Evolutionary conservation across 2,329 filamentous ascomycete species (phyloP).

Genomic region (Leptographium lundbergii): DNA sequence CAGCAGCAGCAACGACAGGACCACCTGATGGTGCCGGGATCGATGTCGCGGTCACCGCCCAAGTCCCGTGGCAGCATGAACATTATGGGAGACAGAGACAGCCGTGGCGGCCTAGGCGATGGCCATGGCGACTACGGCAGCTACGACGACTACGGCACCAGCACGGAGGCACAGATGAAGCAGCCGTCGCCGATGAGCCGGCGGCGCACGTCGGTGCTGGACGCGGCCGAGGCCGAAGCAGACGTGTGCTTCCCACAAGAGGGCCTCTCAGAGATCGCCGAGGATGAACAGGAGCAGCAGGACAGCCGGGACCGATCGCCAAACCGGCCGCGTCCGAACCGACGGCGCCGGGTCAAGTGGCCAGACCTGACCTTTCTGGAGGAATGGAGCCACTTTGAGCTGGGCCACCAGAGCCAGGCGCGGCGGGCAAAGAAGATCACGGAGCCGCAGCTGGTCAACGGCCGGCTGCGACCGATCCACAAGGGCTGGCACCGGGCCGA

Average conservation of each 20-base stretch:
- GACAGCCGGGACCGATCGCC: constrained; percentile 11
- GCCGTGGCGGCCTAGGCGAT: too few relatives aligned
- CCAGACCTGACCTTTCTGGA: constrained; percentile 75
- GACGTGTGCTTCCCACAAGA: constrained; percentile 89
- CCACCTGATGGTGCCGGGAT: neutral
- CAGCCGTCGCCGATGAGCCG: too few relatives aligned
- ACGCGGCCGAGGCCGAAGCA: constrained; percentile 38
- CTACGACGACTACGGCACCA: too few relatives aligned
- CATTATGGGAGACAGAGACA: too few relatives aligned
- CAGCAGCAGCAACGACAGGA: constrained; percentile 5
- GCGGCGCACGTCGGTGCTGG: neutral
- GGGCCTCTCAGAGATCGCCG: constrained; percentile 65
- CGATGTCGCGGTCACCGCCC: neutral
- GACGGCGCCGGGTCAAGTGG: constrained; percentile 61
- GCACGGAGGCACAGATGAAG: neutral
- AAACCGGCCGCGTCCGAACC: constrained; percentile 11
- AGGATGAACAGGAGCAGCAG: constrained; percentile 51
- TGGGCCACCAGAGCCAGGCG: constrained; percentile 72
- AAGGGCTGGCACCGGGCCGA: constrained; percentile 75
- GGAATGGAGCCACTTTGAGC: constrained; percentile 83
- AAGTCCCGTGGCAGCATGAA: too few relatives aligned
- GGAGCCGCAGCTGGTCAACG: constrained; percentile 85
- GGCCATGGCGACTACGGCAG: too few relatives aligned
- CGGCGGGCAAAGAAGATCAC: constrained; percentile 82
- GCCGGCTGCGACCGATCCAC: constrained; percentile 69